These are phyloP conservation scores for Arctostaphylos glauca DNA, from an alignment of 148 eudicot species.

Conservation along the genomic window DNA sequence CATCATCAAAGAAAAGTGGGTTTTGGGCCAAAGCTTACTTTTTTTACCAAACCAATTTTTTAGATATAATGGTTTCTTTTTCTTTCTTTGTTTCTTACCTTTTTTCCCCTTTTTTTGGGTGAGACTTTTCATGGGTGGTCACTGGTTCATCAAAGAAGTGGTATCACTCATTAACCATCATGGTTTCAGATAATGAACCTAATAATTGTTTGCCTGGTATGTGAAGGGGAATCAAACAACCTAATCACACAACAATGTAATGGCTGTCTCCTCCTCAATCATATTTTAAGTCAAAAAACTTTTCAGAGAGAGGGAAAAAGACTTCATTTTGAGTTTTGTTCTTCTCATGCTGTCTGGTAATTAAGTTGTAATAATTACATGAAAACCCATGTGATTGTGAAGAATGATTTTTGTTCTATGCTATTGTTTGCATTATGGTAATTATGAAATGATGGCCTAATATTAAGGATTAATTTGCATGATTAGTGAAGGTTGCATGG, in stretches of 20 bases:
- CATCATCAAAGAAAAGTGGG: constrained; percentile 8
- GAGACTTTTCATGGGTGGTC: not conserved
- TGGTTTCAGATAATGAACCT: not conserved
- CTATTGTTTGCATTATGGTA: not conserved
- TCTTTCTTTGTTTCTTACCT: not conserved
- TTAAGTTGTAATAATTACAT: not conserved
- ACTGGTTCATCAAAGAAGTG: constrained; percentile 10
- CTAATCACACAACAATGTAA: constrained; percentile 8
- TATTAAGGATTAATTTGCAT: not conserved
- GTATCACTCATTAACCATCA: constrained; percentile 11
- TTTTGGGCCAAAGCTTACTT: not conserved
- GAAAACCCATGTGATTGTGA: not conserved
- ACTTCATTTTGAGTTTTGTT: not conserved
- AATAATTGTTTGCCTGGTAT: constrained; percentile 1
- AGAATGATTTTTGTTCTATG: not conserved
- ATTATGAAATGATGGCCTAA: constrained; percentile 1
- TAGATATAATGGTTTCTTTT: not conserved
- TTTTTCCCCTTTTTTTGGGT: not conserved
- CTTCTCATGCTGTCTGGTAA: constrained; percentile 11
- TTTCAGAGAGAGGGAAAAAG: not conserved
- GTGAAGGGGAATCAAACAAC: constrained; percentile 6
- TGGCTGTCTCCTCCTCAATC: not conserved
- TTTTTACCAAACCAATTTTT: not conserved
- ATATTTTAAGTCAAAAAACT: not conserved
- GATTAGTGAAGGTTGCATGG: constrained; percentile 1